phyloP scores from a whole-genome alignment of 495 filamentous ascomycete species.

The Cercophora newfieldiana region DNA sequence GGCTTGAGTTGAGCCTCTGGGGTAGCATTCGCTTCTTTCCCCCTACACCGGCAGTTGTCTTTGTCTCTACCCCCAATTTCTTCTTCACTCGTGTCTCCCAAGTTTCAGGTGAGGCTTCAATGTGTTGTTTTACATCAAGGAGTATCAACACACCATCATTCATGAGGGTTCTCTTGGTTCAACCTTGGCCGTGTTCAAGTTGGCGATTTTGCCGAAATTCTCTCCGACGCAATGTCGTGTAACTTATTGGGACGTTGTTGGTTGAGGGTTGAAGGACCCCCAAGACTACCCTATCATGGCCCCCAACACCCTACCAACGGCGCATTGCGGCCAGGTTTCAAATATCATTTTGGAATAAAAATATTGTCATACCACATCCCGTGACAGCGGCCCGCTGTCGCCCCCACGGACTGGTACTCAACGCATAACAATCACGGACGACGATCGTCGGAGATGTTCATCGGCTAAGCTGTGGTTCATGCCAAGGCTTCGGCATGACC shows the following conservation, averaged over 20 bases:
- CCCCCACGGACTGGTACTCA: background rate
- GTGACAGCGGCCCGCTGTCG: background rate
- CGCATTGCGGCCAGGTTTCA: conserved; percentile 14
- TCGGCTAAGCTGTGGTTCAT: background rate
- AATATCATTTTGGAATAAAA: background rate
- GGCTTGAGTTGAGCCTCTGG: no score
- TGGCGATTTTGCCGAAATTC: no score
- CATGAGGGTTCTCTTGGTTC: no score
- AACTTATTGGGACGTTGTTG: background rate
- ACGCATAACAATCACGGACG: background rate
- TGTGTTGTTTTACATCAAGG: no score
- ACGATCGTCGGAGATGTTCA: background rate
- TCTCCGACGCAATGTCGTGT: background rate
- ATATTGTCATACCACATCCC: background rate
- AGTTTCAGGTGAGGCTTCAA: no score
- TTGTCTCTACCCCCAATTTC: no score
- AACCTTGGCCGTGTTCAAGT: no score
- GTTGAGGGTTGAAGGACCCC: background rate
- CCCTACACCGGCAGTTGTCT: no score
- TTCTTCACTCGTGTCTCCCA: no score
- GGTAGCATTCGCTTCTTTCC: no score
- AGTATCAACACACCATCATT: no score
- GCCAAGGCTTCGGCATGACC: background rate
- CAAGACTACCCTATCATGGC: background rate
- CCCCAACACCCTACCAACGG: background rate